Evolutionary conservation across 2,329 filamentous ascomycete genomes (phyloP), one percentile per base, ranked within the genome.

Genomic region (Colletotrichum sojae): DNA sequence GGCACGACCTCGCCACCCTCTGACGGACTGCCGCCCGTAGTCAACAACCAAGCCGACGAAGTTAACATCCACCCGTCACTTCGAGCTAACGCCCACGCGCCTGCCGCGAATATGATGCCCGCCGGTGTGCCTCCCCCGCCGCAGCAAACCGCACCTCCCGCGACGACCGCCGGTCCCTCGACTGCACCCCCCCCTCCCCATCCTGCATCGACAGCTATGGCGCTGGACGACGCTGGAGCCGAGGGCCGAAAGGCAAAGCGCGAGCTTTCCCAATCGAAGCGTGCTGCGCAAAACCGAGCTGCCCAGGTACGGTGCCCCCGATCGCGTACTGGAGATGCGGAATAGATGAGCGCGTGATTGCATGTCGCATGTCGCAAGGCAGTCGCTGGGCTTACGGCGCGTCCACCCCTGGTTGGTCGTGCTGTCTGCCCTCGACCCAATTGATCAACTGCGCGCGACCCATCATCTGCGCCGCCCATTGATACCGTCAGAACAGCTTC

Each of bases 281-380:
- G 96, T 73, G 96, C 96, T 31, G 96, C 96, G 10, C 96, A 99
- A 79, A 99, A 99, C 78, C 88, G 96, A 78, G 96, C 95, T 75
- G 96, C 96, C 62, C 96, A 99, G 90, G 96, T 98, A 88, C 13
- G 64, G 52, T 36, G 16, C 15, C 45, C 43, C 39, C 48, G 40
- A 65, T 48, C 5, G 13, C 8, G 39, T 10, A 56, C 22, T 18
- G 40, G 15, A 13, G 49, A 53, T 53, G 53, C 43, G 22, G 54
- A 54, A 10, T 66, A 48, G 31, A 59, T 59, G 54, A 40, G 66
- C 54, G 66, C 54, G 49, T 53, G 48, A 25, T 27, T 18, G 60
- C 46, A 18, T 20, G 15, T 40, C 27, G 49, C 54, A 25, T 43
- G 61, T 36, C 36, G 51, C 67, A 57, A 18, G 12, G 31, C 48